Conservation (phyloP, 2,329 filamentous ascomycete species). For the Lecanicillium sp. region DNA sequence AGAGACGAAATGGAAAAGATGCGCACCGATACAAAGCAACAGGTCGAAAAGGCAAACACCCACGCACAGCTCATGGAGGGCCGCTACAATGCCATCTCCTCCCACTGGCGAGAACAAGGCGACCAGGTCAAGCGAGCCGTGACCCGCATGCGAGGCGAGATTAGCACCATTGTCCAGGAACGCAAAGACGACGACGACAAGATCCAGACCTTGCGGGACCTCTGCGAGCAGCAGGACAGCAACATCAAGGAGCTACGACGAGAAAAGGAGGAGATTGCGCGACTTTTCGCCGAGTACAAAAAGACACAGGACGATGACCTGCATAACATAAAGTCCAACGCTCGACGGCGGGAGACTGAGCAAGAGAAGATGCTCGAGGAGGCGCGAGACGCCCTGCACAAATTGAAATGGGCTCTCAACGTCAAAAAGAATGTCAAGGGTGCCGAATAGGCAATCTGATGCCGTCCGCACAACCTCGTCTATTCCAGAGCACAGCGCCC, state of each 20-base stretch:
- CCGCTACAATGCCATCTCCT: conserved; percentile 59
- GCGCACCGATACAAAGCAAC: conserved; percentile 48
- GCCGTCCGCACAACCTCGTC: no score
- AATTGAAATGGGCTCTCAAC: conserved; percentile 66
- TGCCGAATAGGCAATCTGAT: conserved; percentile 37
- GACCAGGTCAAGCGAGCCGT: conserved; percentile 50
- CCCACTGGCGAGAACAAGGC: conserved; percentile 60
- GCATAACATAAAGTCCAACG: conserved; percentile 49
- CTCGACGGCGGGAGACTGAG: conserved; percentile 50
- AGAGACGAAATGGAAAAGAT: conserved; percentile 56
- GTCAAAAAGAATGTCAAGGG: conserved; percentile 55
- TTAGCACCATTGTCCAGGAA: conserved; percentile 47
- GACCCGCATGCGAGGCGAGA: conserved; percentile 41
- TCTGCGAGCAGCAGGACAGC: conserved; percentile 66
- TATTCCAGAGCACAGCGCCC: neutral
- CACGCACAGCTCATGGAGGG: conserved; percentile 62
- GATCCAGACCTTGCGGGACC: conserved; percentile 56
- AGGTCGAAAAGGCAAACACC: conserved; percentile 58
- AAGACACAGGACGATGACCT: conserved; percentile 54
- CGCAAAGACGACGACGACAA: conserved; percentile 53
- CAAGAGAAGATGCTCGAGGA: conserved; percentile 53
- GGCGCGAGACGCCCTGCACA: conserved; percentile 51
- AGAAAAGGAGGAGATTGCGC: conserved; percentile 54
- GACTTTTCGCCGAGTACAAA: conserved; percentile 58
- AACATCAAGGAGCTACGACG: conserved; percentile 54